Evolutionary conservation across 2,329 filamentous ascomycete genomes (phyloP), one percentile per base, ranked within the genome.

Genomic region (Nemania sp.): DNA sequence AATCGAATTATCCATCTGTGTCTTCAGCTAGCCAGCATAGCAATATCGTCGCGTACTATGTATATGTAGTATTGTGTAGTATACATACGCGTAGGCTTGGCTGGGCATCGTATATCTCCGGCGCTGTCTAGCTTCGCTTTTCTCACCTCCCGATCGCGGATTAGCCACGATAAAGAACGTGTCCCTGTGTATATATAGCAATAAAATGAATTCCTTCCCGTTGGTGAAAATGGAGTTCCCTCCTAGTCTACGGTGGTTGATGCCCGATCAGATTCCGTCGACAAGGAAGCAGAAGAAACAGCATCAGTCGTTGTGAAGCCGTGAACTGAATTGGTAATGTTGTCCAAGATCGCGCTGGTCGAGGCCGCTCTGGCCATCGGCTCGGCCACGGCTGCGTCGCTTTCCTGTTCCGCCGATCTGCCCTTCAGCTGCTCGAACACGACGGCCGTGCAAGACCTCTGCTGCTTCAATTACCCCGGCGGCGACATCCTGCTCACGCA

Each of bases 391-490:
- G 60, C 63, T 29, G 13, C 58, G 6, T 65, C 69, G 18, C 49
- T 67, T 11, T 49, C 38, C 5, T 71, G 69, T 49, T 41, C 60
- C 45, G 43, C 59, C 29, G 24, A 61, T 51, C 38, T 71, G 32
- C 69, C 69, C 7, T 60, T 64, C 51, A 71, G 69, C 11, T 75
- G 73, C 47, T 70, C 74, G 20, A 75, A 74, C 61, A 69, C 73
- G 41, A 74, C 73, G 2, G 60, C 53, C n/a, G 72, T 75, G 1
- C 62, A 67, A 61, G 84, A 94, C 75, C 86, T 89, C 7, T 94
- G 92, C 81, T 94, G 92, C 80, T 92, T 93, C 82, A 92, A 92
- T 75, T 84, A 88, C 22, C 91, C 91, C 0, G 89, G 90, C 2
- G 92, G 92, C 11, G 88, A 92, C 69, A 80, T 94, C 43, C 83